A percentile compares a stretch with the other conserved stretches of the same genome.
Conservation (phyloP, 345 rosid genomes). For the Arabidopsis suecica region DNA sequence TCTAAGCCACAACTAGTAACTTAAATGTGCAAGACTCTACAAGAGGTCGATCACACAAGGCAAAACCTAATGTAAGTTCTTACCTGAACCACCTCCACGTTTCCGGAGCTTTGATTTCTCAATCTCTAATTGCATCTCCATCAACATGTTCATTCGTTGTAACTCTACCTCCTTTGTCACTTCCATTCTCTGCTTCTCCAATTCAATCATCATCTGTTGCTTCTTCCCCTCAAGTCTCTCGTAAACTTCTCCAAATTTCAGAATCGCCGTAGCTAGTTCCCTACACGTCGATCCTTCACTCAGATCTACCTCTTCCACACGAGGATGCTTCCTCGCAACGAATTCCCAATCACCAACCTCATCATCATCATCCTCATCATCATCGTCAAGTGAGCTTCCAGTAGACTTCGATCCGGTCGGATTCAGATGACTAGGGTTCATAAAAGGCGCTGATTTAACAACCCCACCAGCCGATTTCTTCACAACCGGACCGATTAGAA, state of each 20-base stretch:
- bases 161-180: conserved; percentile 67
- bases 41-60: background rate
- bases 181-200: conserved; percentile 81
- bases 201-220: conserved; percentile 67
- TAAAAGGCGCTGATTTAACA: conserved; percentile 36
- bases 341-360: conserved; percentile 49
- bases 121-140: conserved; percentile 67
- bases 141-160: conserved; percentile 70
- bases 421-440: conserved; percentile 18
- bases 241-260: conserved; percentile 68
- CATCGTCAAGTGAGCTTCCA: conserved; percentile 54
- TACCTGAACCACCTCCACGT: conserved; percentile 43
- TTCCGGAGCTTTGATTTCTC: conserved; percentile 56
- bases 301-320: conserved; percentile 47
- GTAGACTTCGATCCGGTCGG: conserved; percentile 35
- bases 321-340: conserved; percentile 49
- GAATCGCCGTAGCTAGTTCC: conserved; percentile 63
- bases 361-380: conserved; percentile 51
- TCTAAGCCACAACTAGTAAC: background rate
- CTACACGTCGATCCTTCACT: conserved; percentile 52
- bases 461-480: conserved; percentile 34
- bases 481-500: conserved; percentile 53
- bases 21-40: background rate
- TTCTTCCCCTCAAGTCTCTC: conserved; percentile 68
- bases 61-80: background rate